Conservation (phyloP, 768 basidiomycete species). For the Russula griseocarnosa region DNA sequence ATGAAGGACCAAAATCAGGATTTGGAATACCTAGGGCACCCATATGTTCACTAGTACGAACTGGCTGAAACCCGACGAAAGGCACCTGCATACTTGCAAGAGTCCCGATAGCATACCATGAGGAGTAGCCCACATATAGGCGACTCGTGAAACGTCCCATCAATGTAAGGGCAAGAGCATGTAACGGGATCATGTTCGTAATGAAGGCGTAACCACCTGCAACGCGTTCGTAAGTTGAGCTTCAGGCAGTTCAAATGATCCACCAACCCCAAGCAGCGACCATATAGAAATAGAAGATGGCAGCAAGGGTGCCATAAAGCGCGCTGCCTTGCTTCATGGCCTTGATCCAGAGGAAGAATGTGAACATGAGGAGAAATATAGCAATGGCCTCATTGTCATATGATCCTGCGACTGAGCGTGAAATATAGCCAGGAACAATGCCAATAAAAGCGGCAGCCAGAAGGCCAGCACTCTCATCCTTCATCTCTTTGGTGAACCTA, state of each 20-base stretch:
- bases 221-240: background rate
- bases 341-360: constrained; percentile 96
- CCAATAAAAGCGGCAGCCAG: constrained; percentile 97
- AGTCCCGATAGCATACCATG: constrained; percentile 98
- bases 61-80: constrained; percentile 99
- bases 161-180: constrained; percentile 87
- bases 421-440: constrained; percentile 97
- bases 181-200: constrained; percentile 99
- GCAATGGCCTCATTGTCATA: constrained; percentile 99
- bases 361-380: constrained; percentile 99
- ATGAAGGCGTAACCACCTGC: constrained; percentile 97
- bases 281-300: constrained; percentile 99
- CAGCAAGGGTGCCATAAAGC: constrained; percentile 83
- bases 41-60: constrained; percentile 98
- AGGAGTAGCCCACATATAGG: constrained; percentile 91
- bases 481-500: constrained; percentile 97
- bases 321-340: constrained; percentile 93
- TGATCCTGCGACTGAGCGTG: constrained; percentile 96
- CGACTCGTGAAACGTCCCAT: constrained; percentile 95
- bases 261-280: constrained; percentile 95
- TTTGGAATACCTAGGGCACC: constrained; percentile 75
- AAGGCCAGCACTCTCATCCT: constrained; percentile 92
- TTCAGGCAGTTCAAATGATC: constrained; percentile 25
- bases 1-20: constrained; percentile 2
- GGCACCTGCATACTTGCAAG: constrained; percentile 99